Evolutionary conservation across 371 early-diverging fungal species (phyloP), one percentile per base, ranked within the genome.

Genomic region (Mucor circinelloides): DNA sequence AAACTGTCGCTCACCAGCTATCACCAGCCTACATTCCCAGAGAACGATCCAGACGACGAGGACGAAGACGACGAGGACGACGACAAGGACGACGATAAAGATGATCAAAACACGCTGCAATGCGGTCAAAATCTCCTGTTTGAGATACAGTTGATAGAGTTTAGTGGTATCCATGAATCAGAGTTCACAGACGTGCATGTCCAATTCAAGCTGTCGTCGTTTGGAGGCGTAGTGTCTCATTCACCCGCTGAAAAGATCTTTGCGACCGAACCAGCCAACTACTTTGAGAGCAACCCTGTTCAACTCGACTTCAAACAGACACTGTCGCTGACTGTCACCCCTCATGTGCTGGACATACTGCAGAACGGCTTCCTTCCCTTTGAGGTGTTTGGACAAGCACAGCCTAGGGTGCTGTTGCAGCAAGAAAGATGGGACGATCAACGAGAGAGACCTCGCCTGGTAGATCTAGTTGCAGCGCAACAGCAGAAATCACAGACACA

Each of bases 101-200:
- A 59, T 21, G 59, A 72, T 30, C 72, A 60, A 9, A 57, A 42
- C 1, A 67, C 62, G 1, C 62, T 83, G 17, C 63, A 69, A 17
- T 76, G 79, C 12, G 88, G 90, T 5, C 84, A 85, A 27, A 81
- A 83, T 27, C 69, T 94, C 15, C 66, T 88, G 21, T 91, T 96
- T 68, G 94, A 94, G 62, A 82, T 94, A 9, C 83, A 85, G 7
- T 64, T 96, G 7, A 60, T 89, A 17, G 86, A 90, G 21, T 67
- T 94, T 6, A 84, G 77, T 10, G 94, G 94, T 1, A 68, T 96
- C 1, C 77, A 70, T 32, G 95, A 94, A 76, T 63, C 73, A 10
- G 87, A 91, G 58, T 90, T 83, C 68, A 90, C 91, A 17, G 85
- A 90, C 57, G 89, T 94, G 12, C 96, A 96, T 70, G 88, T 90